phyloP scores from a whole-genome alignment of 805 yeast genomes.

The Wickerhamiella kazuoi region DNA sequence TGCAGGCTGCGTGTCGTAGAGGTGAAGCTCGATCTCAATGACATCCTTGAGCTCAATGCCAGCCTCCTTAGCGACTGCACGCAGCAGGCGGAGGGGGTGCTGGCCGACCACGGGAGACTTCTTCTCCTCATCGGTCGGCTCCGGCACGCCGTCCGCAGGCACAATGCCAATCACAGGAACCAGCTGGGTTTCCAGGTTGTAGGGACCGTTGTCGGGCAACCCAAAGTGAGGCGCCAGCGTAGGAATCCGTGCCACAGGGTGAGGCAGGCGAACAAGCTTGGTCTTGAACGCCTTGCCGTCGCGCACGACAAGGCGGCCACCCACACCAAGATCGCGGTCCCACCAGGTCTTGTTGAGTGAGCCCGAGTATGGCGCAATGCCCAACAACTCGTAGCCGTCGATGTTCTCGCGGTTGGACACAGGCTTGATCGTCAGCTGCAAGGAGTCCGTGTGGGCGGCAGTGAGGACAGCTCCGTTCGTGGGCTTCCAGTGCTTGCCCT shows the following conservation, averaged over 20 bases:
- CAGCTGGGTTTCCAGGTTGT: slow-evolving; percentile 62
- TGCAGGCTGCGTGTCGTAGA: slow-evolving; percentile 70
- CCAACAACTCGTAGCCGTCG: slow-evolving; percentile 62
- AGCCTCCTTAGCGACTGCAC: slow-evolving; percentile 50
- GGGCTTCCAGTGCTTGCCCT: slow-evolving; percentile 53
- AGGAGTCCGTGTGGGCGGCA: slow-evolving; percentile 62
- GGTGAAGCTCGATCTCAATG: slow-evolving; percentile 54
- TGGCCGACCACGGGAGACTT: slow-evolving; percentile 51
- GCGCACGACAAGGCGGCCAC: slow-evolving; percentile 53
- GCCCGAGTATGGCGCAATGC: slow-evolving; percentile 75
- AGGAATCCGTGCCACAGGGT: slow-evolving; percentile 56
- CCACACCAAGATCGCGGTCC: slow-evolving; percentile 73
- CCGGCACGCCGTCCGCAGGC: slow-evolving; percentile 18
- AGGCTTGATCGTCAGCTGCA: slow-evolving; percentile 57
- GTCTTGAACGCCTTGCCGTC: slow-evolving; percentile 20
- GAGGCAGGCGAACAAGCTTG: slow-evolving; percentile 23
- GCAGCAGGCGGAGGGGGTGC: slow-evolving; percentile 48
- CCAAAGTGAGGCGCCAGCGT: slow-evolving; percentile 83
- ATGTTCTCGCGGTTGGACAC: slow-evolving; percentile 38
- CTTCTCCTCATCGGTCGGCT: slow-evolving; percentile 41
- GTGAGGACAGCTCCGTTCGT: slow-evolving; percentile 44
- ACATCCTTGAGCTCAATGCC: slow-evolving; percentile 42
- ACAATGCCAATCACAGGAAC: slow-evolving; percentile 61
- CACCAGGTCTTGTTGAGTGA: slow-evolving; percentile 28
- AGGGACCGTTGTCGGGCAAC: slow-evolving; percentile 45